A percentile compares a stretch with the other conserved stretches of the same genome.
These are phyloP conservation scores for Harringtonia aguacate DNA, from an alignment of 2,329 filamentous ascomycete species.

Conservation along the genomic window DNA sequence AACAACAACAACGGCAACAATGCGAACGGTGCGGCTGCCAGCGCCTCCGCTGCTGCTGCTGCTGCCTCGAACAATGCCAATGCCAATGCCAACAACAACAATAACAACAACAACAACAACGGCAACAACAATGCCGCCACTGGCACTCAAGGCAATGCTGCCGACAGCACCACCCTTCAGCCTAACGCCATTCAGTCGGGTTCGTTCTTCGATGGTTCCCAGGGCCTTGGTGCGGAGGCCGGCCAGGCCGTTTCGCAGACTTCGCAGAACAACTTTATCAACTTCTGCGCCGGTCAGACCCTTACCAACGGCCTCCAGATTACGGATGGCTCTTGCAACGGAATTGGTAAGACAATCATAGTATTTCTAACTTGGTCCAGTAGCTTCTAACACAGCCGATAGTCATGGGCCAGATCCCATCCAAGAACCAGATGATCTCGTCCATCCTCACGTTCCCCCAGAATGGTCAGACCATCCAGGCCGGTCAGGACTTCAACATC, in stretches of 20 bases:
- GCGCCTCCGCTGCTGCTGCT: neutral
- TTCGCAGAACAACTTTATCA: conserved; percentile 47
- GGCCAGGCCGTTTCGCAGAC: conserved; percentile 18
- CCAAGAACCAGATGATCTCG: conserved; percentile 43
- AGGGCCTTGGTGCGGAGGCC: conserved; percentile 19
- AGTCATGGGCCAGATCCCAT: conserved; percentile 48
- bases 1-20: conserved; percentile 2
- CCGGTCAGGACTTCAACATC: conserved; percentile 41
- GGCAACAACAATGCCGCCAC: conserved; percentile 25
- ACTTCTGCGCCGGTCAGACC: conserved; percentile 44
- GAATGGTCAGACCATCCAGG: conserved; percentile 33
- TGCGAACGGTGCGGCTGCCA: neutral
- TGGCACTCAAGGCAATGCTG: conserved; percentile 26
- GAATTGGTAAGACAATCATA: conserved; percentile 34
- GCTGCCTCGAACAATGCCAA: neutral
- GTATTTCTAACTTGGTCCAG: neutral
- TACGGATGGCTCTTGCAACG: conserved; percentile 50
- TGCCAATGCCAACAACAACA: conserved; percentile 3
- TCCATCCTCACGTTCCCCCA: conserved; percentile 39
- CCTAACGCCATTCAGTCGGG: conserved; percentile 21
- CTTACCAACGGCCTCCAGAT: conserved; percentile 52
- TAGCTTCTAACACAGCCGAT: neutral
- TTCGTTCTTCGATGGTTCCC: conserved; percentile 22
- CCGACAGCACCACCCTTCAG: conserved; percentile 15
- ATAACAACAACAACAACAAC: conserved; percentile 3